These are phyloP conservation scores for Cutaneotrichosporon cyanovorans DNA, from an alignment of 1,284 basidiomycete species.

Conservation along the genomic window DNA sequence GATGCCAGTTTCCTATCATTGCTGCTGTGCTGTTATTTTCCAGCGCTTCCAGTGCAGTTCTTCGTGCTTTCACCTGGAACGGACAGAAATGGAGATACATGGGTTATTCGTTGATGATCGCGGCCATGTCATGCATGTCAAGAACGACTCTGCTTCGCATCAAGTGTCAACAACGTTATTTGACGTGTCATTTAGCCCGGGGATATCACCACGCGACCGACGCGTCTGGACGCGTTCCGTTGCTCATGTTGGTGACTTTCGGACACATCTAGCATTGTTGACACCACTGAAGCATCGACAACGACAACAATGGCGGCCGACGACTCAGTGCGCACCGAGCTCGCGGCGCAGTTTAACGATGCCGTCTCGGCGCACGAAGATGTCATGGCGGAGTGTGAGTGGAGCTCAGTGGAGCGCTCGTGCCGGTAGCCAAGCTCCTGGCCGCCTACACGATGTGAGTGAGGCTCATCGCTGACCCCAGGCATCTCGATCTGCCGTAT, in stretches of 20 bases:
- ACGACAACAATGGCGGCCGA: slow-evolving; percentile 22
- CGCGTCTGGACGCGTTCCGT: slow-evolving; percentile 1
- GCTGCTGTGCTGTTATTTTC: no score
- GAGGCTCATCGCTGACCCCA: slow-evolving; percentile 12
- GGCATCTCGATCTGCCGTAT: slow-evolving; percentile 42
- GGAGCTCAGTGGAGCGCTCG: not conserved
- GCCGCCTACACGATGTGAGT: no score
- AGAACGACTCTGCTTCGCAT: no score
- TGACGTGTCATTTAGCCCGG: not conserved
- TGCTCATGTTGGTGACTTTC: slow-evolving; percentile 1
- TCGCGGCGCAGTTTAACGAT: slow-evolving; percentile 28
- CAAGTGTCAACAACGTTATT: not conserved
- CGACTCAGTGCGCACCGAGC: slow-evolving; percentile 20
- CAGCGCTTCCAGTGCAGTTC: no score
- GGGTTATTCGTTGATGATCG: no score
- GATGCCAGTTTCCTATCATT: no score
- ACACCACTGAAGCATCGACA: not conserved
- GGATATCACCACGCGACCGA: not conserved
- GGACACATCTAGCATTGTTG: not conserved
- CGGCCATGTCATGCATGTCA: no score
- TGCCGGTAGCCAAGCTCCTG: not conserved
- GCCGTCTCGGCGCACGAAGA: slow-evolving; percentile 35
- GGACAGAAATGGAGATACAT: no score
- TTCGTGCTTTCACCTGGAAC: no score
- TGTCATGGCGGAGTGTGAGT: slow-evolving; percentile 41